These are phyloP conservation scores for Suhomyces pyralidae DNA, from an alignment of 805 yeast genomes.

Conservation along the genomic window DNA sequence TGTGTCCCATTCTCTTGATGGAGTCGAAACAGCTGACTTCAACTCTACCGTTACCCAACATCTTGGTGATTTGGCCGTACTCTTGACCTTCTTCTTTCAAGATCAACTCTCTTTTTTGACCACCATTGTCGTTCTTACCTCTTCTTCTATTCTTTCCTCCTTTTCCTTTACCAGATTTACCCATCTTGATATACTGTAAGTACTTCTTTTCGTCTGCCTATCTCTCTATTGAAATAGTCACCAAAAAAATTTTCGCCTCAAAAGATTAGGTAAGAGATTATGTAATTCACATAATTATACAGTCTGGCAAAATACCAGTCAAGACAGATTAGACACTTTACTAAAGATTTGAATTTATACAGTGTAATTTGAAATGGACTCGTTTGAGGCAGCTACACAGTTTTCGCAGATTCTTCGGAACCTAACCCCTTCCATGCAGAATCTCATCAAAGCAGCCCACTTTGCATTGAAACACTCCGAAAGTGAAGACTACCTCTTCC, in stretches of 20 bases:
- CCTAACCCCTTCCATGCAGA: constrained; percentile 60
- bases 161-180: constrained; percentile 72
- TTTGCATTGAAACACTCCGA: constrained; percentile 58
- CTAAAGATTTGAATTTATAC: too few relatives aligned
- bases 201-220: neutral
- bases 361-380: constrained; percentile 46
- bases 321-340: too few relatives aligned
- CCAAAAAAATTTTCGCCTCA: neutral
- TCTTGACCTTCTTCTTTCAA: constrained; percentile 96
- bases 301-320: neutral
- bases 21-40: constrained; percentile 97
- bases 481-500: constrained; percentile 64
- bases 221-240: neutral
- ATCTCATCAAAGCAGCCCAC: constrained; percentile 49
- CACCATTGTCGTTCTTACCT: constrained; percentile 92
- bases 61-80: constrained; percentile 95
- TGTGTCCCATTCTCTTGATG: constrained; percentile 89
- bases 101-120: constrained; percentile 91
- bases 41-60: constrained; percentile 97
- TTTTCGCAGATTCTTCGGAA: constrained; percentile 63
- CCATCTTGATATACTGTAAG: constrained; percentile 44
- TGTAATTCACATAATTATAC: neutral
- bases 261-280: neutral
- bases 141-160: constrained; percentile 96
- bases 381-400: constrained; percentile 81